Conservation (phyloP, 2,329 filamentous ascomycete species). For the Mycosphaerella sp. region DNA sequence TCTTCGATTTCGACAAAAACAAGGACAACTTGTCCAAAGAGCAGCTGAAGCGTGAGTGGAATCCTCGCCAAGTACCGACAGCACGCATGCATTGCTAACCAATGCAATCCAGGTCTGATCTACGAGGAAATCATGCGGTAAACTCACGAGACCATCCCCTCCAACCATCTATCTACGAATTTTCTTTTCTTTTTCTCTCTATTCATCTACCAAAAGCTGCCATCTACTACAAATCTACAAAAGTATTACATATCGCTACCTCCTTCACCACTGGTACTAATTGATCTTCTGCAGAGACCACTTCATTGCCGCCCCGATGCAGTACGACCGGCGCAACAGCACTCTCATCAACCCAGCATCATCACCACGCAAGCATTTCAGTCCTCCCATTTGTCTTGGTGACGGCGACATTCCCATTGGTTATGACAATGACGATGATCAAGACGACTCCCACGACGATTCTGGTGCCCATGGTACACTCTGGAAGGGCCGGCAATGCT, state of each 20-base stretch:
- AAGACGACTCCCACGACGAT: not conserved
- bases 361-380: not conserved
- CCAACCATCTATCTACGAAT: slow-evolving; percentile 15
- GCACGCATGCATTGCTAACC: not conserved
- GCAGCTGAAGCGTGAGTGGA: slow-evolving; percentile 73
- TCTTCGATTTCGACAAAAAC: slow-evolving; percentile 99
- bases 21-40: slow-evolving; percentile 99
- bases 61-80: not conserved
- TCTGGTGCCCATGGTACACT: slow-evolving; percentile 12
- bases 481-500: slow-evolving; percentile 2
- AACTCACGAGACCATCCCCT: slow-evolving; percentile 18
- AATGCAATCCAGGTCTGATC: slow-evolving; percentile 59
- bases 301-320: slow-evolving; percentile 14
- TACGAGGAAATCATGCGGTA: slow-evolving; percentile 92
- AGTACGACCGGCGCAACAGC: slow-evolving; percentile 7
- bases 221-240: slow-evolving; percentile 11
- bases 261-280: slow-evolving; percentile 16
- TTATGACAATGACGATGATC: not conserved
- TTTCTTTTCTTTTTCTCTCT: slow-evolving; percentile 11
- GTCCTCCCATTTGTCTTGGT: not conserved
- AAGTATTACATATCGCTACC: slow-evolving; percentile 7
- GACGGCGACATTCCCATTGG: slow-evolving; percentile 16
- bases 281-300: slow-evolving; percentile 13
- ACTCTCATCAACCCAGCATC: not conserved
- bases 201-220: not conserved